A percentile compares a stretch with the other conserved stretches of the same genome.
Conservation (phyloP, 164 flowering plant genomes). For the Echeveria elegans region DNA sequence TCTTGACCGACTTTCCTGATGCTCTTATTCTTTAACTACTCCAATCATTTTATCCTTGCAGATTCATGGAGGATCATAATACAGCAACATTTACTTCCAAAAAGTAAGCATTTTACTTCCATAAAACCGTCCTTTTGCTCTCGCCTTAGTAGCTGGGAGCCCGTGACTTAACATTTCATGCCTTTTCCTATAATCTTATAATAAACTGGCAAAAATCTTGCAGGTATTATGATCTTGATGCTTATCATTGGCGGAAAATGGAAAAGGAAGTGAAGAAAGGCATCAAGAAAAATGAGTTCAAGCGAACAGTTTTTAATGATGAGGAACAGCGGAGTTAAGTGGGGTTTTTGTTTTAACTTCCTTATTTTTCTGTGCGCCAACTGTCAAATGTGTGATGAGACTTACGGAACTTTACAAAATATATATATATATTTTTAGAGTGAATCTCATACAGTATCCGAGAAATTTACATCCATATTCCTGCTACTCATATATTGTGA, state of each 20-base stretch:
- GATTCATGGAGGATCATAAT: conserved; percentile 99
- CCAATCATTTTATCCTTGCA: conserved; percentile 19
- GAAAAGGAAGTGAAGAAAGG: conserved; percentile 73
- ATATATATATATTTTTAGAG: too few species aligned
- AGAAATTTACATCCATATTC: too few species aligned
- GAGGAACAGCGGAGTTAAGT: conserved; percentile 91
- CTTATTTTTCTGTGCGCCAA: neutral
- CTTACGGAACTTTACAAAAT: neutral
- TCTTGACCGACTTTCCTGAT: neutral
- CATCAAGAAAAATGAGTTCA: conserved; percentile 29
- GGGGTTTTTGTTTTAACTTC: neutral
- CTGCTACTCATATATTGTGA: too few species aligned
- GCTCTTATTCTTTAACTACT: neutral
- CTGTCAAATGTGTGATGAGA: neutral
- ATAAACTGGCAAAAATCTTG: neutral
- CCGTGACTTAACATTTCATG: neutral
- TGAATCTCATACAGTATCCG: too few species aligned
- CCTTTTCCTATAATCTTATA: neutral
- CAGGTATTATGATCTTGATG: conserved; percentile 88
- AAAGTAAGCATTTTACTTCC: conserved; percentile 51
- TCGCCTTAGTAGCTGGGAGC: neutral
- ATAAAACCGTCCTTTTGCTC: neutral
- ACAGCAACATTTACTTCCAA: conserved; percentile 96
- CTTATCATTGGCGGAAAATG: conserved; percentile 53
- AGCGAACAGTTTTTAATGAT: conserved; percentile 81